These are phyloP conservation scores for Ophiognomonia clavigignenti-juglandacearum DNA, from an alignment of 2,329 filamentous ascomycete genomes.

Conservation along the genomic window DNA sequence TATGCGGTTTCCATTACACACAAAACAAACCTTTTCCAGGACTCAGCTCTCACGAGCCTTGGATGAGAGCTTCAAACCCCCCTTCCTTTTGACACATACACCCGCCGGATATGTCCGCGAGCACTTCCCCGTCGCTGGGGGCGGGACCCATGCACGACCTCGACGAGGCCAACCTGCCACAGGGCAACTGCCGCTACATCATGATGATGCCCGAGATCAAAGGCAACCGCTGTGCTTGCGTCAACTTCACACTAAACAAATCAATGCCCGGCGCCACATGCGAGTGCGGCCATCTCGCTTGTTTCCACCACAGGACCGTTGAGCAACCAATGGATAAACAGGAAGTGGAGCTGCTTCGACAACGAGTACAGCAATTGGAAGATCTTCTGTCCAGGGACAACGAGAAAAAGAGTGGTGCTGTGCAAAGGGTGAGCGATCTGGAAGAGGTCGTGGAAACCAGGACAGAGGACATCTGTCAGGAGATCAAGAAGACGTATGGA, in stretches of 20 bases:
- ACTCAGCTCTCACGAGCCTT: not conserved
- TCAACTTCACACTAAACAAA: slow-evolving; percentile 50
- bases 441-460: slow-evolving; percentile 52
- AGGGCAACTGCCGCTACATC: slow-evolving; percentile 56
- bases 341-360: slow-evolving; percentile 43
- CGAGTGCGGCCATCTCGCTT: slow-evolving; percentile 56
- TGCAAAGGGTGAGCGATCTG: slow-evolving; percentile 42
- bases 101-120: slow-evolving; percentile 21
- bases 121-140: slow-evolving; percentile 26
- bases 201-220: slow-evolving; percentile 51
- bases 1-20: too few species aligned
- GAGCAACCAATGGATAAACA: slow-evolving; percentile 37
- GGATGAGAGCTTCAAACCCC: not conserved
- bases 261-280: slow-evolving; percentile 50
- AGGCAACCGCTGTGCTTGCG: slow-evolving; percentile 54
- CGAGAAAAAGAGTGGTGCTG: slow-evolving; percentile 30
- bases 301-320: slow-evolving; percentile 49
- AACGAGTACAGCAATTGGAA: slow-evolving; percentile 25
- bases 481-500: slow-evolving; percentile 50
- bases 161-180: slow-evolving; percentile 46
- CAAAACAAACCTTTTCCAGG: too few species aligned
- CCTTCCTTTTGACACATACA: not conserved
- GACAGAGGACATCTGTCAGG: slow-evolving; percentile 44
- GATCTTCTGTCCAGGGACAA: slow-evolving; percentile 3
- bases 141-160: slow-evolving; percentile 21